These are phyloP conservation scores for Talaromyces adpressus DNA, from an alignment of 495 filamentous ascomycete species.

Conservation along the genomic window DNA sequence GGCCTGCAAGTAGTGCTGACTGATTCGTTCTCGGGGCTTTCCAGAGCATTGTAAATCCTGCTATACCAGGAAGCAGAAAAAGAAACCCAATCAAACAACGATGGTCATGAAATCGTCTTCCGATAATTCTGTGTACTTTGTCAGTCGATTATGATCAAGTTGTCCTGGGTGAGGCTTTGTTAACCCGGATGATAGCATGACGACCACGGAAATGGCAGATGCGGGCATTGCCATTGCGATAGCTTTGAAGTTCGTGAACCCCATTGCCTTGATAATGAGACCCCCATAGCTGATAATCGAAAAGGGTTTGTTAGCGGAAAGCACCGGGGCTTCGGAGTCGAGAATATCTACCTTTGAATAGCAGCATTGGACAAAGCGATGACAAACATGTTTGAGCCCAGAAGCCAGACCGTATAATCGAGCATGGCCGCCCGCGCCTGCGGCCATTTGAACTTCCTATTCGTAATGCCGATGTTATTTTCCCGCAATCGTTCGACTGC, in stretches of 20 bases:
- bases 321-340: background rate
- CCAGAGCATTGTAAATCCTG: background rate
- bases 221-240: constrained; percentile 8
- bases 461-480: constrained; percentile 50
- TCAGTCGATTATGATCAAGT: background rate
- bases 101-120: background rate
- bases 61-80: background rate
- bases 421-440: constrained; percentile 24
- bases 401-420: constrained; percentile 26
- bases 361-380: background rate
- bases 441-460: constrained; percentile 30
- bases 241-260: constrained; percentile 23
- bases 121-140: background rate
- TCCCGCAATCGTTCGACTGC: constrained; percentile 26
- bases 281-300: constrained; percentile 26
- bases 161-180: background rate
- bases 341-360: background rate
- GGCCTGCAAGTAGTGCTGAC: background rate
- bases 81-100: background rate
- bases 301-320: background rate
- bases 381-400: constrained; percentile 17
- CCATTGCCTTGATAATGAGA: constrained; percentile 31
- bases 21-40: background rate
- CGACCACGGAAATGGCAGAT: background rate
- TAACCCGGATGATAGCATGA: background rate